Evolutionary conservation across 441 rosid species (phyloP).

Genomic region (Euphorbia schlechtendalii): DNA sequence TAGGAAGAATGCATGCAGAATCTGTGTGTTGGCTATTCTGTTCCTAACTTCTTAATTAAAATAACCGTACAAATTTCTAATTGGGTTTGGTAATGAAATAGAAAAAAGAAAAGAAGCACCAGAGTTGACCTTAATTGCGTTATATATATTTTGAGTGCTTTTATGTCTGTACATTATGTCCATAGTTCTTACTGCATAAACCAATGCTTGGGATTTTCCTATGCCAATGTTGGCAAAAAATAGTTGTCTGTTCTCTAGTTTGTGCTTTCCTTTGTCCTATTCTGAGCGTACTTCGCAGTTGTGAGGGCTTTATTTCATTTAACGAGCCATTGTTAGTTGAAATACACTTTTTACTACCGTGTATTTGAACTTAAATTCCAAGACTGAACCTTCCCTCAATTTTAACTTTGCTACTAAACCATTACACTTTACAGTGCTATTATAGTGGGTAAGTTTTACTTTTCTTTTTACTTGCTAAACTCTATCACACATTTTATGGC

Average conservation of each 20-base stretch:
- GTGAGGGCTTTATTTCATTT: neutral
- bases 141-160: neutral
- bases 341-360: too few relatives aligned
- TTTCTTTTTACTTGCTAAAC: too few relatives aligned
- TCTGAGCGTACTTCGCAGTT: neutral
- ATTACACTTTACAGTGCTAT: too few relatives aligned
- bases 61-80: neutral
- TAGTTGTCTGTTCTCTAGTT: neutral
- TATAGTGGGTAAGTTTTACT: too few relatives aligned
- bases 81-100: neutral
- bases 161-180: neutral
- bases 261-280: neutral
- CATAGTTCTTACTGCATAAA: neutral
- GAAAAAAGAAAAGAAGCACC: too few relatives aligned
- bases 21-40: conserved; percentile 5
- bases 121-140: neutral
- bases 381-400: too few relatives aligned
- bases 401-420: too few relatives aligned
- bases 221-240: too few relatives aligned
- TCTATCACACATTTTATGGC: too few relatives aligned
- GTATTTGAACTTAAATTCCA: too few relatives aligned
- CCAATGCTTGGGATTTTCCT: too few relatives aligned
- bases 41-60: neutral
- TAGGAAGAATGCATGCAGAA: neutral
- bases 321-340: too few relatives aligned